Evolutionary conservation across 345 rosid genomes (phyloP), one percentile per base, ranked within the genome.

Genomic region (Pistacia integerrima): DNA sequence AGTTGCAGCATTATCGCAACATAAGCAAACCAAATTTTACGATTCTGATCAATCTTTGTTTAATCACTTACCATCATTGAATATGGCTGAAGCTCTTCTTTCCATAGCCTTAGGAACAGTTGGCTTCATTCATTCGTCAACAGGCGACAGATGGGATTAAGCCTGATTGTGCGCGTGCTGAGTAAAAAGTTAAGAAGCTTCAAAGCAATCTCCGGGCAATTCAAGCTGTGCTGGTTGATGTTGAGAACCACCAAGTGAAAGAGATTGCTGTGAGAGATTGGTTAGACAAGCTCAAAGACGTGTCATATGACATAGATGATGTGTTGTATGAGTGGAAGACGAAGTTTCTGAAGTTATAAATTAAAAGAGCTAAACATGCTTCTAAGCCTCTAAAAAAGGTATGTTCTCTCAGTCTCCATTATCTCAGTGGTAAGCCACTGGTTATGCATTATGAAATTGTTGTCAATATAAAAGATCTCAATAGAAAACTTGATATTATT

Each of bases 231-330:
- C 22, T 76, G 10, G 18, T 18, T 2, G 44, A 76, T 60, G 79
- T 69, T n/a, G 79, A 68, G 41, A 36, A 52, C n/a, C 48, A 69
- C 13, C 68, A 58, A n/a, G 64, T 61, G 64, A 30, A 25, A 70
- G 79, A 76, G 5, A 11, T 0, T 2, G 11, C 13, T 2, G 56
- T 76, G 38, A 70, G 22, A 1, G 63, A 1, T 12, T 76, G 79
- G 79, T 8, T 76, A 5, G 70, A 8, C 25, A 62, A 70, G 64
- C 48, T 76, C 8, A 70, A 51, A 70, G 70, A 49, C 2, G 41
- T 70, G 11, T 25, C 52, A 10, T 76, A 69, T 6, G 79, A 76
- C 44, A 20, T 76, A 4, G 74, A 69, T 2, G 74, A 69, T 14
- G 28, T 62, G 36, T 11, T 60, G 64, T 38, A 60, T 11, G 35